Evolutionary conservation across 495 filamentous ascomycete species (phyloP), one percentile per base, ranked within the genome.

Genomic region (Clavariopsis aquatica): DNA sequence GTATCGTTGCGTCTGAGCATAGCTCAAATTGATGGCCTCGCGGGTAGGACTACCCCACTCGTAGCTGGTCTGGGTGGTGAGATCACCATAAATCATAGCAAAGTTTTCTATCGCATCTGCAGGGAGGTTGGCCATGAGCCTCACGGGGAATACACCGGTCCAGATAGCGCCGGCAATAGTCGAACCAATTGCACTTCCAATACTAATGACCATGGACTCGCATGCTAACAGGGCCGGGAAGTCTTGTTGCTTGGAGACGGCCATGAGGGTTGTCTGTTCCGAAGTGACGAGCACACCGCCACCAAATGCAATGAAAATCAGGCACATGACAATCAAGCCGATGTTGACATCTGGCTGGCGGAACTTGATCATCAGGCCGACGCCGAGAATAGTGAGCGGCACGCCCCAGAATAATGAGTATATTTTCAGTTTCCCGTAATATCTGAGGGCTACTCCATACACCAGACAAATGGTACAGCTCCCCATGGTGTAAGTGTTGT

Each of bases 231-330:
- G 82, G 17, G 81, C 79, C 13, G 90, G 85, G 49, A 92, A 79
- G 64, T 89, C 77, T 49, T 89, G 77, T 62, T 90, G 89, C 9
- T 81, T 75, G 0, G 82, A 80, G 3, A 82, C 84, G 0, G 87
- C 85, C 79, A 91, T 86, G 65, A 85, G 79, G 6, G 87, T 84
- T 28, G 89, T 83, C 67, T 91, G 84, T 66, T 85, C 83, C 58
- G 76, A 78, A 67, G 90, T 84, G 53, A 89, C 83, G 4, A 88
- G 71, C 0, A 82, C 87, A 38, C 85, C 85, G 22, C 87, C 88
- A 19, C 80, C 79, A 57, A 93, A 83, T 22, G 89, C 85, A 67
- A 92, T 89, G 76, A 91, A 87, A 72, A 92, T 89, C 74, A 91
- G 87, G 69, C 84, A 87, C 85, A 91, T 90, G 75, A 91, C 78